phyloP scores from a whole-genome alignment of 2,329 filamentous ascomycete genomes.

The Calonectria pauciramosa region DNA sequence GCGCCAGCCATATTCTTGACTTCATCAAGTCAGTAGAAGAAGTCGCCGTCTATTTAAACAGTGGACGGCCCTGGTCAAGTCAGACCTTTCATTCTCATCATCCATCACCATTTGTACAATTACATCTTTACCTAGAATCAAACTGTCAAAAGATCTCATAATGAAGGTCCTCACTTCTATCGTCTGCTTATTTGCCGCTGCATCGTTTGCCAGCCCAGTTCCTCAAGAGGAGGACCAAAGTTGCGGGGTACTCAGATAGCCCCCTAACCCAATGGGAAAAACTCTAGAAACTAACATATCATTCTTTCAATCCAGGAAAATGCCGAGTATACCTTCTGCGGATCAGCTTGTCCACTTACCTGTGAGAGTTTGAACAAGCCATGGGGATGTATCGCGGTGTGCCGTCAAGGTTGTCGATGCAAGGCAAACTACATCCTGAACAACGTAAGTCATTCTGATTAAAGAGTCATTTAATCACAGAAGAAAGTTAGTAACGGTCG shows the following conservation, averaged over 20 bases:
- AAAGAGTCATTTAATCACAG: rapidly evolving
- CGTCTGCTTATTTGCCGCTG: neutral
- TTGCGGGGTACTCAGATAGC: neutral
- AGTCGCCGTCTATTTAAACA: neutral
- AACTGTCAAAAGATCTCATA: neutral
- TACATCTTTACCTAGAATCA: no score
- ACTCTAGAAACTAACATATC: neutral
- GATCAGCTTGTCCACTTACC: neutral
- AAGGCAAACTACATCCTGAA: neutral
- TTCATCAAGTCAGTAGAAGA: neutral
- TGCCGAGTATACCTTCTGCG: neutral
- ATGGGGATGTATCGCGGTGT: neutral
- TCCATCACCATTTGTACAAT: neutral
- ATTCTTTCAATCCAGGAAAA: neutral
- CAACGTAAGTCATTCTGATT: neutral
- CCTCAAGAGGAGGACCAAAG: neutral
- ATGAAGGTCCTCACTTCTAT: neutral
- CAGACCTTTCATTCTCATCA: neutral
- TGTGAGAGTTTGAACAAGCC: neutral
- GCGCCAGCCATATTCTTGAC: no score
- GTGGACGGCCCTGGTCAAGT: neutral
- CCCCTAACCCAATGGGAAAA: no score
- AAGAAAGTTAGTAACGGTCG: neutral
- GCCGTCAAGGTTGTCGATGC: neutral
- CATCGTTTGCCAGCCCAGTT: neutral